Base-by-base conservation (phyloP, 768 basidiomycete species). In the Termitomyces heimii region DNA sequence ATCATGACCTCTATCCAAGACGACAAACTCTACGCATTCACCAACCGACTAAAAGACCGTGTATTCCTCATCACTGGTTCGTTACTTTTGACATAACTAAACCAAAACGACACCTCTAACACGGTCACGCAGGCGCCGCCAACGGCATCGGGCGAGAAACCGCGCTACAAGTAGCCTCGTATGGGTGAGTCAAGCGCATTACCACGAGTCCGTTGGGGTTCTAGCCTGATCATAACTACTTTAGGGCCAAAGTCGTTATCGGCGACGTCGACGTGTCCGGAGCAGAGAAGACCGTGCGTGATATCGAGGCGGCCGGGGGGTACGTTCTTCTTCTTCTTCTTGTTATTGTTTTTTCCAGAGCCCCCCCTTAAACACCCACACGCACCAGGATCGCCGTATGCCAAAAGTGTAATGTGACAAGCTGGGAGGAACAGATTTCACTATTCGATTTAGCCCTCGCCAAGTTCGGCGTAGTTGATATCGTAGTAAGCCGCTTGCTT, bases 81-180 rank as follows among this genome's bases (percentile, higher is more conserved):
- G 54, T 50, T n/a, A n/a, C n/a, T n/a, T n/a, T n/a, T n/a, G n/a
- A n/a, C n/a, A n/a, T n/a, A n/a, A n/a, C n/a, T n/a, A n/a, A n/a
- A n/a, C n/a, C n/a, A n/a, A n/a, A n/a, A n/a, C n/a, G n/a, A n/a
- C n/a, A n/a, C n/a, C n/a, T n/a, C n/a, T n/a, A n/a, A n/a, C 4
- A 9, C 45, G 14, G 53, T 50, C 20, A 46, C 42, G 8, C 52
- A 81, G 79, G 80, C 57, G 79, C 75, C 49, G 78, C 75, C 5
- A 77, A 77, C 65, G 82, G 82, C 2, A 82, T 84, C 55, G 82
- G 82, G 48, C 76, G 70, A 65, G 77, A 81, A 58, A 67, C 77
- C 3, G 82, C 82, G 4, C 60, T 78, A 8, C 71, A 69, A n/a
- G 81, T 82, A 63, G 82, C 78, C n/a, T 71, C 68, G 44, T 67